Conservation (phyloP, 2,329 filamentous ascomycete genomes). For the Fusarium humuli region DNA sequence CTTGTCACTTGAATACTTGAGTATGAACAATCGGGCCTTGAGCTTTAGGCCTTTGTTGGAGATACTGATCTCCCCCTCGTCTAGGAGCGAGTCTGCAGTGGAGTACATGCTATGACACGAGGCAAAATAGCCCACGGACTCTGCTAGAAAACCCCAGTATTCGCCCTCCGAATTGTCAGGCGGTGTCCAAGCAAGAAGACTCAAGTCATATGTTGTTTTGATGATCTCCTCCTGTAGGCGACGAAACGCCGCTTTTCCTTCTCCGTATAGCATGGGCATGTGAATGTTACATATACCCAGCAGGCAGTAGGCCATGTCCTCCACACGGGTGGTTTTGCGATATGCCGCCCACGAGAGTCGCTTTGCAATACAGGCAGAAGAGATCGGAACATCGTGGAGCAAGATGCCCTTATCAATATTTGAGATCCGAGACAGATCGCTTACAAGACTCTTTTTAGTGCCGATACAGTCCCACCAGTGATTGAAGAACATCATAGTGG, state of each 20-base stretch:
- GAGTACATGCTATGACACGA: background rate
- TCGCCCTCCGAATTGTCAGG: background rate
- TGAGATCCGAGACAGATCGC: background rate
- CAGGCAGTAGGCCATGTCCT: conserved; percentile 20
- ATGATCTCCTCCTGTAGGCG: conserved; percentile 27
- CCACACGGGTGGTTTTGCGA: background rate
- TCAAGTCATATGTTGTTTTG: background rate
- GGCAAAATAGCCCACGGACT: background rate
- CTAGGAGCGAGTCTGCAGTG: background rate
- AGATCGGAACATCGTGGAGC: rapidly evolving
- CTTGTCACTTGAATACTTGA: background rate
- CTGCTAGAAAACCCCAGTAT: background rate
- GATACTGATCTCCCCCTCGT: background rate
- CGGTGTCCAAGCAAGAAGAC: background rate
- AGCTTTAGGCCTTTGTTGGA: background rate
- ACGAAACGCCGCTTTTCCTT: conserved; percentile 6
- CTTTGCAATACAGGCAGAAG: background rate
- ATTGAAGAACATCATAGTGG: background rate
- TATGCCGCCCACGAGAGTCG: conserved; percentile 23
- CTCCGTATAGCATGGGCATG: conserved; percentile 25
- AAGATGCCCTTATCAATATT: background rate
- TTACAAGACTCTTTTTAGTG: background rate
- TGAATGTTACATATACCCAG: conserved; percentile 17
- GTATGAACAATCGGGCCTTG: background rate
- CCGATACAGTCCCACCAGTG: background rate